Base-by-base conservation (phyloP, 225 moss, liverwort and hornwort species). In the Rhytidiadelphus loreus region DNA sequence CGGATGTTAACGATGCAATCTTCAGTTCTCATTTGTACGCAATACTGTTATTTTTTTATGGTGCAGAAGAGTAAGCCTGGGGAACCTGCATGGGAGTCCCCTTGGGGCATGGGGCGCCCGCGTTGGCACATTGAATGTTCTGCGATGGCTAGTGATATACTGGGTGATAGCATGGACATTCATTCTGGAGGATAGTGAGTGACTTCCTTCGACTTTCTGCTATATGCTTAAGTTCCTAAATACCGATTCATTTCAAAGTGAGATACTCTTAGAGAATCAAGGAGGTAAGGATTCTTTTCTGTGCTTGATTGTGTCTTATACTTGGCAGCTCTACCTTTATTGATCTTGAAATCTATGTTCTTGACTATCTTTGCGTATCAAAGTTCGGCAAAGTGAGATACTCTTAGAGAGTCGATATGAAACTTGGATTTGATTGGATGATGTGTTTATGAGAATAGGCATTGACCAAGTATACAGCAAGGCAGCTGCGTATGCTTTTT, bases 111-210 rank as follows among this genome's bases (percentile, higher is more conserved):
- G 87, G 98, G 98, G 60, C 96, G 97, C 62, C 98, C 98, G 21
- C 97, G 97, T 59, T 98, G 97, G 98, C 98, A 98, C 87, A 98
- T 98, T 77, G 97, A 98, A 86, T 98, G 98, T 77, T 97, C 97
- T 90, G 97, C 98, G 83, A 98, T 98, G 98, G 98, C 97, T 83
- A 97, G 97, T 90, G 93, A 97, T 86, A 91, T 97, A 53, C 83
- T 98, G 85, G 98, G 97, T 90, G 92, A 93, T 75, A 91, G 84
- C 68, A 91, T 98, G 87, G 96, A 98, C 85, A 94, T 98, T 72
- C 98, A 97, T 87, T 97, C 98, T 72, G 98, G 98, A 73, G 98
- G 98, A 89, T 95, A 96, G 98, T 98, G 92, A 95, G 98, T 98
- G 64, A 56, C 74, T 76, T 17, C 29, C 44, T 84, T 35, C 7